phyloP scores from a whole-genome alignment of 2,329 filamentous ascomycete species.

The Aspergillus puulaauensis region DNA sequence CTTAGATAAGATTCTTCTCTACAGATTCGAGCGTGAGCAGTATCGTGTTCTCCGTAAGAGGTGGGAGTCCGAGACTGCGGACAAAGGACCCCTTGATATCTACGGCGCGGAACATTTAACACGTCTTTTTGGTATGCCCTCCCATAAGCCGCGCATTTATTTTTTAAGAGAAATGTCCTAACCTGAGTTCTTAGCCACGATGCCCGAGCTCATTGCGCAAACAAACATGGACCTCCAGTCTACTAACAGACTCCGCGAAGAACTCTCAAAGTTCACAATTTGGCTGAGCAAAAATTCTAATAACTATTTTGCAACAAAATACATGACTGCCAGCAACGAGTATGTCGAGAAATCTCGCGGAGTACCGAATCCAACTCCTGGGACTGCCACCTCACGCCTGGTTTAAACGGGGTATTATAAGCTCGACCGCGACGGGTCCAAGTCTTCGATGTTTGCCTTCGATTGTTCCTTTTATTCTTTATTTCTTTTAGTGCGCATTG shows the following conservation, averaged over 20 bases:
- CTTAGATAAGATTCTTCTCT: constrained; percentile 83
- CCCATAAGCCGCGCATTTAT: background rate
- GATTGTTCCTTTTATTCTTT: background rate
- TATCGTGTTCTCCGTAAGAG: constrained; percentile 74
- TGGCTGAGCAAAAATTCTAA: constrained; percentile 79
- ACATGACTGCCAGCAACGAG: constrained; percentile 42
- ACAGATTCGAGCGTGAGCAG: constrained; percentile 89
- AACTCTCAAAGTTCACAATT: constrained; percentile 78
- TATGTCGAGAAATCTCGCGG: constrained; percentile 38
- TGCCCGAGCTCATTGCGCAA: constrained; percentile 91
- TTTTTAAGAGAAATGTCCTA: constrained; percentile 6
- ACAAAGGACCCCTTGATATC: constrained; percentile 73
- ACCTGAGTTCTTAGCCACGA: constrained; percentile 62
- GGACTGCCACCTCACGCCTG: constrained; percentile 34
- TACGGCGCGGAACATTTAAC: constrained; percentile 93
- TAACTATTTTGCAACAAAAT: constrained; percentile 65
- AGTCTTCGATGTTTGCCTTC: background rate
- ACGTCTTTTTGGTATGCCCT: constrained; percentile 74
- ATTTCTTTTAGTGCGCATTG: constrained; percentile 1
- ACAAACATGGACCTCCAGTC: constrained; percentile 97
- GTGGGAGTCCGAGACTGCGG: constrained; percentile 63
- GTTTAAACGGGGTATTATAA: constrained; percentile 12
- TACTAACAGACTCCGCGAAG: constrained; percentile 82
- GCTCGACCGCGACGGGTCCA: background rate
- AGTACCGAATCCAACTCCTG: constrained; percentile 28